Evolutionary conservation across 495 filamentous ascomycete species (phyloP).

Genomic region (Aspergillus taichungensis): DNA sequence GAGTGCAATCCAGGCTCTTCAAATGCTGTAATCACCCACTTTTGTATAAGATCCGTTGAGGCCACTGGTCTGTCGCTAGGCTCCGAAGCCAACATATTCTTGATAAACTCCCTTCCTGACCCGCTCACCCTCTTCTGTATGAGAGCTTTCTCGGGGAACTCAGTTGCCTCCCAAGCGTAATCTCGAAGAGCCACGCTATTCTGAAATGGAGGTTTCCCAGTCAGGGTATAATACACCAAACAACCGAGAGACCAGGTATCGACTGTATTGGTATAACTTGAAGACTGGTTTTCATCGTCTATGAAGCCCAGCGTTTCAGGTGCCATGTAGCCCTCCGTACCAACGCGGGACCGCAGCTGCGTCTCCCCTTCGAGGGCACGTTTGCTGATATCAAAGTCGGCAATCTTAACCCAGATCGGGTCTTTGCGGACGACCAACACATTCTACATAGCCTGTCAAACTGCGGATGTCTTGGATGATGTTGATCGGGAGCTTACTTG

Average conservation of each 20-base stretch:
- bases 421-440: constrained; percentile 16
- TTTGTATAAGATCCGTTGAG: not conserved
- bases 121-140: not conserved
- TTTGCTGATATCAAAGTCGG: constrained; percentile 42
- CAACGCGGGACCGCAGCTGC: constrained; percentile 14
- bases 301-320: constrained; percentile 24
- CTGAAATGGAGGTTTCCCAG: not conserved
- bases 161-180: not conserved
- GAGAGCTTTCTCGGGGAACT: not conserved
- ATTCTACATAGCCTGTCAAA: constrained; percentile 10
- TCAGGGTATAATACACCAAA: constrained; percentile 9
- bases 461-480: not conserved
- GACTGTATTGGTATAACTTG: constrained; percentile 15
- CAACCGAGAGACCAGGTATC: constrained; percentile 23
- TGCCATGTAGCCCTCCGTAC: constrained; percentile 26
- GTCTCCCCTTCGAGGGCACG: constrained; percentile 11
- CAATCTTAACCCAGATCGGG: constrained; percentile 34
- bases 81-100: not conserved
- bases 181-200: not conserved
- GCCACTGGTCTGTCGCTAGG: not conserved
- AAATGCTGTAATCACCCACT: not conserved
- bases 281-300: not conserved
- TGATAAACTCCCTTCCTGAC: not conserved
- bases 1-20: not conserved
- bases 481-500: constrained; percentile 1